Evolutionary conservation across 2,329 filamentous ascomycete species (phyloP).

Genomic region (Talaromyces sp.): DNA sequence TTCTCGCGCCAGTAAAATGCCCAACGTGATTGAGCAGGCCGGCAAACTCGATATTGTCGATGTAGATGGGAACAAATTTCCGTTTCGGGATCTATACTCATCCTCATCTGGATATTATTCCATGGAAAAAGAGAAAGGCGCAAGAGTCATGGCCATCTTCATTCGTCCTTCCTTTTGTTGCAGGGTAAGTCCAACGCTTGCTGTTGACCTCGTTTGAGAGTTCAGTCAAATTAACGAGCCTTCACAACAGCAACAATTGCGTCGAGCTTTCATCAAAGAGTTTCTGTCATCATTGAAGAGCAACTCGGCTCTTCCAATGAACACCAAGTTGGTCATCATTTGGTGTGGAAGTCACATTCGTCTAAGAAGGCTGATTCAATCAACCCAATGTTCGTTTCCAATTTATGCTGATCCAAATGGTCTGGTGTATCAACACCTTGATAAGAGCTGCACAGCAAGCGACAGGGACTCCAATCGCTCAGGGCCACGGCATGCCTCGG

Average conservation of each 20-base stretch:
- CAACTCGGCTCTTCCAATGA: slow-evolving; percentile 42
- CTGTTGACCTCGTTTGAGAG: not conserved
- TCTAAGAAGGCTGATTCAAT: slow-evolving; percentile 62
- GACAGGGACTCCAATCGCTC: slow-evolving; percentile 43
- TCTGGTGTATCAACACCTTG: slow-evolving; percentile 62
- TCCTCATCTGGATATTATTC: slow-evolving; percentile 12
- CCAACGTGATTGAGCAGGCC: slow-evolving; percentile 18
- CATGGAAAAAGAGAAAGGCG: slow-evolving; percentile 40
- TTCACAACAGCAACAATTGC: slow-evolving; percentile 53
- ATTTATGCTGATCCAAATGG: slow-evolving; percentile 72
- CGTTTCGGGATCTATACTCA: slow-evolving; percentile 61
- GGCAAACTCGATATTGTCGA: slow-evolving; percentile 51
- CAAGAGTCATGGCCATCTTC: slow-evolving; percentile 45
- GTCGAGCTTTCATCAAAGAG: slow-evolving; percentile 6
- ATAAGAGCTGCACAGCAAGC: slow-evolving; percentile 63
- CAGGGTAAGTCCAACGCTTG: slow-evolving; percentile 11
- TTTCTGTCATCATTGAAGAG: slow-evolving; percentile 6
- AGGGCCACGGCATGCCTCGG: not conserved
- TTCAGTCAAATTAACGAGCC: slow-evolving; percentile 69
- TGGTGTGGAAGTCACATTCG: slow-evolving; percentile 68
- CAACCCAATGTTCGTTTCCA: slow-evolving; percentile 65
- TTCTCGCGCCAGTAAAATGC: slow-evolving; percentile 2
- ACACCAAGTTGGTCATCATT: slow-evolving; percentile 64
- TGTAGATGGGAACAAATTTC: slow-evolving; percentile 54
- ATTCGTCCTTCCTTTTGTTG: not conserved